Conservation (phyloP, 2,329 filamentous ascomycete species). For the Sporothrix luriei region DNA sequence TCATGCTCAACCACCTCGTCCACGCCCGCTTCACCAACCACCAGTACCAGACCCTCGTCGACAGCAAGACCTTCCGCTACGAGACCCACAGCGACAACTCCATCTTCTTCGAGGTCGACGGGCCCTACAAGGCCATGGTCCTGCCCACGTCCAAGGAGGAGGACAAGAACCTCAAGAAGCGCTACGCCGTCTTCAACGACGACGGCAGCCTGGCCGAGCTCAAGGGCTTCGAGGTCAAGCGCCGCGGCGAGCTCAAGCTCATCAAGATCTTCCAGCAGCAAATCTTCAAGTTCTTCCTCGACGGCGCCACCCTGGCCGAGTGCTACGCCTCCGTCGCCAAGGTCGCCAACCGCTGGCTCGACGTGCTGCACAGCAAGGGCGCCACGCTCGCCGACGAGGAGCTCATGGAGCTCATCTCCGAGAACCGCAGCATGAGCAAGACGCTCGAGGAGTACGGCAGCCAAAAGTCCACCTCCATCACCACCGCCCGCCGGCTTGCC, state of each 20-base stretch:
- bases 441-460: slow-evolving; percentile 92
- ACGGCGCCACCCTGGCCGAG: slow-evolving; percentile 82
- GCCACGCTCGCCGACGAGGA: slow-evolving; percentile 92
- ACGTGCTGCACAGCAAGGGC: slow-evolving; percentile 88
- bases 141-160: slow-evolving; percentile 97
- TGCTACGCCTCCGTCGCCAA: slow-evolving; percentile 91
- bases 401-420: slow-evolving; percentile 98
- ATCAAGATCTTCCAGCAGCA: slow-evolving; percentile 99
- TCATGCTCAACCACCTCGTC: slow-evolving; percentile 98
- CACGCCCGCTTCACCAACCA: slow-evolving; percentile 95
- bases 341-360: slow-evolving; percentile 94
- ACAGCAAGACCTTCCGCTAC: slow-evolving; percentile 80
- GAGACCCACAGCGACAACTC: slow-evolving; percentile 98
- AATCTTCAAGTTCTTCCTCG: slow-evolving; percentile 98
- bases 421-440: slow-evolving; percentile 98
- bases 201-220: slow-evolving; percentile 93
- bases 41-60: slow-evolving; percentile 88
- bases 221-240: slow-evolving; percentile 97
- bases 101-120: slow-evolving; percentile 99
- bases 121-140: slow-evolving; percentile 96
- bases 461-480: slow-evolving; percentile 99
- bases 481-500: slow-evolving; percentile 88
- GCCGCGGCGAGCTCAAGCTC: slow-evolving; percentile 94
- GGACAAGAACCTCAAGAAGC: slow-evolving; percentile 99
- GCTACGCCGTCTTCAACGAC: slow-evolving; percentile 98